Base-by-base conservation (phyloP, 805 yeast genomes). In the Saccharomycopsis guyanensis region DNA sequence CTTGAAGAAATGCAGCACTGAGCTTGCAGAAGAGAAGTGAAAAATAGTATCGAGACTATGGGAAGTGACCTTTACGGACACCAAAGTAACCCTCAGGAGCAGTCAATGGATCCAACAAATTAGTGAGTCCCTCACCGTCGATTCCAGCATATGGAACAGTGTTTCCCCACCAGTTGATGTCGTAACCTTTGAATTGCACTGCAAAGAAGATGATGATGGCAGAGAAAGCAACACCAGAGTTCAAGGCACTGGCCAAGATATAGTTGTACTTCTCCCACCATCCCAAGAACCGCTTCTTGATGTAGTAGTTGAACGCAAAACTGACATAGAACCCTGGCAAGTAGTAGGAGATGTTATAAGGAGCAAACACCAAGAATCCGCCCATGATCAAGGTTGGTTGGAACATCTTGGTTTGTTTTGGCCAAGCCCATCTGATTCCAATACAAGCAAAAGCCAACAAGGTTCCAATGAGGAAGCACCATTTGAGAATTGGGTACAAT, bases 101-200 rank as follows among this genome's bases (percentile, higher is more conserved):
- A 22, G 53, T 41, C 19, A 55, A 38, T 31, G 56, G 53, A 41
- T 53, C 47, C 25, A 40, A 43, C 29, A 50, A 46, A 10, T 56
- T 32, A 31, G 44, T 38, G 37, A 47, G 58, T 13, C 67, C 67
- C 31, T 59, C 63, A 34, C 64, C 68, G 40, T 71, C 75, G 34
- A 62, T 46, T 45, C 75, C 75, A 1, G 40, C 53, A 41, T 54
- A 57, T 0, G 57, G 36, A 8, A 69, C 62, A 52, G 69, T 59
- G 47, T 77, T 78, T 1, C 87, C 87, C 87, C 87, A 81, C 87
- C 87, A 81, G 37, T 61, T 51, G 12, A 79, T 44, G 3, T 57
- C 51, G 23, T 62, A 64, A 2, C 66, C 63, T 40, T 73, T 68
- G 55, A 69, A 76, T 49, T 66, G 64, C 3, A 70, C 69, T 1